Percentiles rank a stretch among this genome's conserved stretches.
Evolutionary conservation across 192 early-diverging fungal species (phyloP).

Genomic region (Thamnidium elegans): DNA sequence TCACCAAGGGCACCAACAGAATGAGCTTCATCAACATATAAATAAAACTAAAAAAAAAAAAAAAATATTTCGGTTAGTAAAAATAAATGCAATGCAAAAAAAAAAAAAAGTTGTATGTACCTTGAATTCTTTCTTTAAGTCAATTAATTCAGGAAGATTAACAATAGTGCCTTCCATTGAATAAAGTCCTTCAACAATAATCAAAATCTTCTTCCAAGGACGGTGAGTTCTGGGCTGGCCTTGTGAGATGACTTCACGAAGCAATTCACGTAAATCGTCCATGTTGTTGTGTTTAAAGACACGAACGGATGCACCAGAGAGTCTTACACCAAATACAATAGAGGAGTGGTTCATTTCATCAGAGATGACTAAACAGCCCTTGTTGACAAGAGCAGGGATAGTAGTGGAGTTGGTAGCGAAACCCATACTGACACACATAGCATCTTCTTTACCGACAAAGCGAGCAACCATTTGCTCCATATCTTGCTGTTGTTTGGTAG

Average conservation of each 20-base stretch:
- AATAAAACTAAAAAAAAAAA: slow-evolving; percentile 63
- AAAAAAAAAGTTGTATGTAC: too few species aligned
- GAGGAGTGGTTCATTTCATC: slow-evolving; percentile 97
- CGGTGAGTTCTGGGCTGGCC: slow-evolving; percentile 97
- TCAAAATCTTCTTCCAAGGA: slow-evolving; percentile 98
- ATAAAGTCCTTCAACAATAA: slow-evolving; percentile 92
- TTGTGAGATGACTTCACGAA: slow-evolving; percentile 86
- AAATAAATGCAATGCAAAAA: not conserved
- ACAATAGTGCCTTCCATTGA: slow-evolving; percentile 97
- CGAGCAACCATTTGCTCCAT: slow-evolving; percentile 84
- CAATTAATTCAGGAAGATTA: slow-evolving; percentile 84
- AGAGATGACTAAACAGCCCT: slow-evolving; percentile 88
- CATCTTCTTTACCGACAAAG: slow-evolving; percentile 85
- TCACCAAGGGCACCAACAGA: slow-evolving; percentile 93
- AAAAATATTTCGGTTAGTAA: not conserved
- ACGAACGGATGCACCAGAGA: slow-evolving; percentile 85
- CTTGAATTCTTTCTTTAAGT: slow-evolving; percentile 87
- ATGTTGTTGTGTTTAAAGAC: slow-evolving; percentile 95
- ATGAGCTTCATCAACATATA: slow-evolving; percentile 98
- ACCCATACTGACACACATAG: slow-evolving; percentile 92
- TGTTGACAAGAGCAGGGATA: slow-evolving; percentile 80
- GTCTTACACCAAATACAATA: slow-evolving; percentile 89
- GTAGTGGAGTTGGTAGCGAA: slow-evolving; percentile 96
- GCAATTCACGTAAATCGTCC: slow-evolving; percentile 70
- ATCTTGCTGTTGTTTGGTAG: slow-evolving; percentile 64